Percentiles rank a stretch among this genome's conserved stretches.
Conservation (phyloP, 345 rosid species). For the Pelargonium nanum region DNA sequence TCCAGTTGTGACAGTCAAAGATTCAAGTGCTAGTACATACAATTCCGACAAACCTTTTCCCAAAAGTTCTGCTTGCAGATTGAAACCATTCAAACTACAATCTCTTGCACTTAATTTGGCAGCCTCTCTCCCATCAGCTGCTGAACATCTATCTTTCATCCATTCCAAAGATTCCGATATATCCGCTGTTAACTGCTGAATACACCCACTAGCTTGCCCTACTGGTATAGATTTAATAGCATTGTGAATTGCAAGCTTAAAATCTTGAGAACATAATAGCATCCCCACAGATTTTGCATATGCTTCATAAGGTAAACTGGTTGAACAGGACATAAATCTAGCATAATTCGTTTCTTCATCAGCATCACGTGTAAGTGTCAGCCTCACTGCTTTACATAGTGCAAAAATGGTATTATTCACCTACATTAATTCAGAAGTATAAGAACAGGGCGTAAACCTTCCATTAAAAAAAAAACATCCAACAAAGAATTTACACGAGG, state of each 20-base stretch:
- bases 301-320: slow-evolving; percentile 22
- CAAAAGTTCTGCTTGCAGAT: slow-evolving; percentile 44
- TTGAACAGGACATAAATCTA: slow-evolving; percentile 10
- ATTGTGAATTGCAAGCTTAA: slow-evolving; percentile 44
- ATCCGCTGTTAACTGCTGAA: slow-evolving; percentile 49
- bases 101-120: slow-evolving; percentile 9
- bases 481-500: not conserved
- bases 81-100: slow-evolving; percentile 18
- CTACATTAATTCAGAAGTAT: slow-evolving; percentile 33
- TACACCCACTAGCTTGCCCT: slow-evolving; percentile 73
- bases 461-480: too few relatives aligned
- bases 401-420: slow-evolving; percentile 52
- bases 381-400: slow-evolving; percentile 68
- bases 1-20: slow-evolving; percentile 56
- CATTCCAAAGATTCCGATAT: slow-evolving; percentile 52
- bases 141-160: slow-evolving; percentile 36
- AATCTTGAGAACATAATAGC: slow-evolving; percentile 41
- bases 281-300: slow-evolving; percentile 36
- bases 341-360: slow-evolving; percentile 18
- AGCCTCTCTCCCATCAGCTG: slow-evolving; percentile 16
- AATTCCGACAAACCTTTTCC: slow-evolving; percentile 65
- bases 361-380: slow-evolving; percentile 18
- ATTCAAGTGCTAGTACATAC: slow-evolving; percentile 49
- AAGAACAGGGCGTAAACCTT: slow-evolving; percentile 1
- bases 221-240: slow-evolving; percentile 67